Base-by-base conservation (phyloP, 495 filamentous ascomycete genomes). In the Diplogelasinospora grovesii region DNA sequence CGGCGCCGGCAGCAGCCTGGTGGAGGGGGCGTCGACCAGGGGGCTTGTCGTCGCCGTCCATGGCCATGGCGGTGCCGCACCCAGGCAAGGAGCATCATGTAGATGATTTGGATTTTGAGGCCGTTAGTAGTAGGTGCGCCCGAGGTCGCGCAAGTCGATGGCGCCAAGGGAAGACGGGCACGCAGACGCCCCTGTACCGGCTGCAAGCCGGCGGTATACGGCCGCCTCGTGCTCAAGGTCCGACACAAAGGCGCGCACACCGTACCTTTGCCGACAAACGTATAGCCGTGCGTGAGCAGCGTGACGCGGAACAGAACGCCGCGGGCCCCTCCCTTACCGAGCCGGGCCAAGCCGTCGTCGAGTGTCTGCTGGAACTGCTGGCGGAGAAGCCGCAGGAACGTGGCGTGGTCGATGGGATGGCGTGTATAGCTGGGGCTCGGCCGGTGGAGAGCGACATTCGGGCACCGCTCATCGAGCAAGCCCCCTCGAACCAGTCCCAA, bases 261-360 rank as follows among this genome's bases (percentile, higher is more conserved):
- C 8, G 66, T 73, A n/a, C 61, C 70, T 56, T 77, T 77, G 10
- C 53, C 54, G 29, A 72, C 52, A 16, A 77, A 55, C 4, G 67
- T 73, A 34, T 76, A 75, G 10, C 66, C 59, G 43, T 68, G 60
- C 8, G 23, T 31, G 7, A 57, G 34, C 43, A 64, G 49, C 3
- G 54, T 66, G 1, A 74, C 46, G 43, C 60, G 63, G 46, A 74
- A 73, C 6, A 68, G 46, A 4, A 56, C 62, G 13, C 62, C 57
- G 11, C 29, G 44, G 6, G 48, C 49, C 20, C 56, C 57, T 10
- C 50, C 4, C 21, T 44, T 43, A 10, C 44, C 30, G 1, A 58
- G 34, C 5, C 10, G 24, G 1, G 39, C 16, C 10, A 54, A 31
- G 5, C 57, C 51, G 18, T 59, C 34, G 22, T 61, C 59, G 16